phyloP scores from a whole-genome alignment of 305 asterid genomes.

The Solanum hybrid region DNA sequence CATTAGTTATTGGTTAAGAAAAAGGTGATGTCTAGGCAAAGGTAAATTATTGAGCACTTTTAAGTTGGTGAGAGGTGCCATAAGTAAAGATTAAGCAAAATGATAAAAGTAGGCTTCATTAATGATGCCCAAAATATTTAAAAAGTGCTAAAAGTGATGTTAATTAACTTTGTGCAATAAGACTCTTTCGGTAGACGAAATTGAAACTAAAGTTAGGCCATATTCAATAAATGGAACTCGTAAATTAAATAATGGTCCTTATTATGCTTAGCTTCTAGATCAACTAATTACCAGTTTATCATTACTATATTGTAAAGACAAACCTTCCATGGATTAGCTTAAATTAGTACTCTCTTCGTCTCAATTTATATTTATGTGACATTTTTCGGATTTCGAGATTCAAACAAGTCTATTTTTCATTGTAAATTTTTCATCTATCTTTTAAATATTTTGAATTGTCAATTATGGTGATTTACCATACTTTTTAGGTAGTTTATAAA shows the following conservation, averaged over 20 bases:
- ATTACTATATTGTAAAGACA: neutral
- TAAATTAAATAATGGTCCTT: neutral
- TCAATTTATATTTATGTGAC: neutral
- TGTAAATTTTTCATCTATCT: neutral
- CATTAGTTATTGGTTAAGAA: neutral
- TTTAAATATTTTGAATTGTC: too few relatives aligned
- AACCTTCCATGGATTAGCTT: neutral
- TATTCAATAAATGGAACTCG: neutral
- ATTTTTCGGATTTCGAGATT: accelerated
- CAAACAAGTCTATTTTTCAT: too few relatives aligned
- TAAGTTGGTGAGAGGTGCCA: conserved; percentile 2
- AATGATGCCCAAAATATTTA: neutral
- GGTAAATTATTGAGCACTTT: conserved; percentile 4
- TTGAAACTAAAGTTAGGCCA: neutral
- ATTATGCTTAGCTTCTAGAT: neutral
- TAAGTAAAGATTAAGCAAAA: conserved; percentile 22
- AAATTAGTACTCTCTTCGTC: neutral
- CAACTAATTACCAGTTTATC: neutral
- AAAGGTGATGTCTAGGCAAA: conserved; percentile 5
- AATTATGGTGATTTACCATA: neutral
- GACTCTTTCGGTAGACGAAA: neutral
- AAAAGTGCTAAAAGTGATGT: neutral
- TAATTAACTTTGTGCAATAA: neutral
- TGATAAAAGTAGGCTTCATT: conserved; percentile 4
- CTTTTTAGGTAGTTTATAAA: neutral